These are phyloP conservation scores for Papiliotrema fonsecae DNA, from an alignment of 1,284 basidiomycete genomes.

Conservation along the genomic window DNA sequence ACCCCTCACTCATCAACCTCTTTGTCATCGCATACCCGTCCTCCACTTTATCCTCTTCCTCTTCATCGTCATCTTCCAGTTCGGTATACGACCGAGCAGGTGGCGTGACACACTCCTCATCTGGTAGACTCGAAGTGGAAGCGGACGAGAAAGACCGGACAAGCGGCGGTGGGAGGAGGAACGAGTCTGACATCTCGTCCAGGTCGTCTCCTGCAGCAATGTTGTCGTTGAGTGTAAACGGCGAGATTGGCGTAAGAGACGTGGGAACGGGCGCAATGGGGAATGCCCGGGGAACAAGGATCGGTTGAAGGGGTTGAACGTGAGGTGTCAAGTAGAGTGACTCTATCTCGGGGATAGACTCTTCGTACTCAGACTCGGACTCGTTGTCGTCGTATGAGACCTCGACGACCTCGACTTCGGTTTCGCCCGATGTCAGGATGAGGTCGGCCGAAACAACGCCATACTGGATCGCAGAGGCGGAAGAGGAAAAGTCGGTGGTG, in stretches of 20 bases:
- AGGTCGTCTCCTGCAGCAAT: constrained; percentile 1
- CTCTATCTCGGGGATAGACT: background rate
- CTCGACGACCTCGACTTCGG: constrained; percentile 2
- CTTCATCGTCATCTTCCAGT: background rate
- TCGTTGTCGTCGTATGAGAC: constrained; percentile 14
- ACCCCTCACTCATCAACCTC: background rate
- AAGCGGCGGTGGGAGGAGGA: constrained; percentile 23
- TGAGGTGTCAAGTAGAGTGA: background rate
- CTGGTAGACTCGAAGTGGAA: constrained; percentile 7
- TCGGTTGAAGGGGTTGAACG: background rate
- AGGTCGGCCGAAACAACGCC: background rate
- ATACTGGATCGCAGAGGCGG: constrained; percentile 2
- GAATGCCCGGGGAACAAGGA: background rate
- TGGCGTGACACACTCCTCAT: constrained; percentile 24
- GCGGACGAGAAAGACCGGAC: constrained; percentile 19
- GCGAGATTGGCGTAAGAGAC: background rate
- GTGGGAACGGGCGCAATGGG: background rate
- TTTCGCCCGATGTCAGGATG: background rate
- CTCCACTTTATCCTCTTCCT: background rate
- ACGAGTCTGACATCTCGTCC: constrained; percentile 17
- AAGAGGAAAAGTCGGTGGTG: constrained; percentile 11
- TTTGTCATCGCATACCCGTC: background rate
- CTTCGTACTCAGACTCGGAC: constrained; percentile 7
- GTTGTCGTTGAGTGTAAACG: constrained; percentile 4
- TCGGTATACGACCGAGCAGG: constrained; percentile 3